These are phyloP conservation scores for Ustilago loliicola DNA, from an alignment of 1,284 basidiomycete species.

Conservation along the genomic window DNA sequence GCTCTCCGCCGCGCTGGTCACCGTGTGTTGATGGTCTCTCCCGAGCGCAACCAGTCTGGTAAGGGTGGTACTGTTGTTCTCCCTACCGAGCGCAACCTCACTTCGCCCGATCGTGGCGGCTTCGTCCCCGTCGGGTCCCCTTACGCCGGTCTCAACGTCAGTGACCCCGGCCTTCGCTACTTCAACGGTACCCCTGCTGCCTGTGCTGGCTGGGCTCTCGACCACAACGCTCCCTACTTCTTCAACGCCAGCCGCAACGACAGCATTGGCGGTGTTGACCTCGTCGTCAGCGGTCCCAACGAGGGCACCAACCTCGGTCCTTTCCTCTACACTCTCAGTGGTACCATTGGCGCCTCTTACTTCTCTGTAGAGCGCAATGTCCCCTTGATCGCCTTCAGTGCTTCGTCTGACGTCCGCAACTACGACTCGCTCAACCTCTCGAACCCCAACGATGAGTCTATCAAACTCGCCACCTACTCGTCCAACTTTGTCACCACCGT, in stretches of 20 bases:
- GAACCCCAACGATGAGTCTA: slow-evolving; percentile 52
- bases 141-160: slow-evolving; percentile 42
- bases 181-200: slow-evolving; percentile 61
- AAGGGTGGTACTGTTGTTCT: slow-evolving; percentile 64
- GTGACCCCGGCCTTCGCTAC: slow-evolving; percentile 50
- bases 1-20: slow-evolving; percentile 62
- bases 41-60: slow-evolving; percentile 59
- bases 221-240: slow-evolving; percentile 46
- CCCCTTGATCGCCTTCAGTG: slow-evolving; percentile 62
- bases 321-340: slow-evolving; percentile 61
- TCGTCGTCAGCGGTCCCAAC: slow-evolving; percentile 51
- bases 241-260: slow-evolving; percentile 43
- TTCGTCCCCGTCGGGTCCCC: slow-evolving; percentile 45
- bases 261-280: slow-evolving; percentile 34
- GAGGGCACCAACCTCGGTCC: slow-evolving; percentile 58
- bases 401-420: slow-evolving; percentile 43
- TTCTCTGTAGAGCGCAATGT: slow-evolving; percentile 53
- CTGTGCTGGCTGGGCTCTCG: slow-evolving; percentile 49
- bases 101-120: slow-evolving; percentile 53
- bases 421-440: slow-evolving; percentile 51
- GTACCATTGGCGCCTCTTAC: slow-evolving; percentile 62
- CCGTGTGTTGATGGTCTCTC: slow-evolving; percentile 56
- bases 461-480: slow-evolving; percentile 53
- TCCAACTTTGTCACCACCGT: slow-evolving; percentile 61
- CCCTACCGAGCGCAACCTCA: slow-evolving; percentile 52